phyloP scores from a whole-genome alignment of 805 yeast species.

The Zygosaccharomyces siamensis region DNA sequence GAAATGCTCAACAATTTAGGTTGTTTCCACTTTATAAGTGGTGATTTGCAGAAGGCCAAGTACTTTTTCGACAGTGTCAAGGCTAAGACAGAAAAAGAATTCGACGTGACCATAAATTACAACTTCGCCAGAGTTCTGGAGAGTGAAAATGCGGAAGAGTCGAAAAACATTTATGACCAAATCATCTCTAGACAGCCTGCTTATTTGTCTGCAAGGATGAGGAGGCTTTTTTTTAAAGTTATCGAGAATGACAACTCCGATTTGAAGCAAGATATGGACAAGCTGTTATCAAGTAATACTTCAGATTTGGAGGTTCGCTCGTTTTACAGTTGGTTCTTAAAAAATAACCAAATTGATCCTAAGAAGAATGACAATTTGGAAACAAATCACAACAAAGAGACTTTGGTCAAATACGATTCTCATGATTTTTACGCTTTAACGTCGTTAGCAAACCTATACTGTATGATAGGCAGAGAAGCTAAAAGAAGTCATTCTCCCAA shows the following conservation, averaged over 20 bases:
- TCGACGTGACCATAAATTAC: conserved; percentile 49
- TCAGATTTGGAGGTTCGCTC: conserved; percentile 80
- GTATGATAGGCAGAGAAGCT: conserved; percentile 72
- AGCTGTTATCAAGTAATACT: conserved; percentile 49
- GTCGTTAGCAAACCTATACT: conserved; percentile 84
- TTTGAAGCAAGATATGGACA: conserved; percentile 36
- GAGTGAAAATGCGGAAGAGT: conserved; percentile 29
- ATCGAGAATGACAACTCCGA: conserved; percentile 35
- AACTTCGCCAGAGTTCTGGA: conserved; percentile 78
- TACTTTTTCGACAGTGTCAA: conserved; percentile 49
- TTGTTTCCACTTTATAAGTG: conserved; percentile 67
- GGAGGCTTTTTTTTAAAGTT: conserved; percentile 60
- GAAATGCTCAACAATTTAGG: conserved; percentile 80
- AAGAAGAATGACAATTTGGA: conserved; percentile 55
- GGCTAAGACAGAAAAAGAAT: conserved; percentile 22
- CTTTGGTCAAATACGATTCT: conserved; percentile 73
- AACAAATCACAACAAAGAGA: conserved; percentile 75
- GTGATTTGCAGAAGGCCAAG: conserved; percentile 54
- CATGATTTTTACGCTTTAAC: conserved; percentile 88
- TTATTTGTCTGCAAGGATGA: conserved; percentile 69
- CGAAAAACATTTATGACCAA: conserved; percentile 43
- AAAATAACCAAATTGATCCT: conserved; percentile 41
- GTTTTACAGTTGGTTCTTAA: conserved; percentile 85
- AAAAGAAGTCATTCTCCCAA: conserved; percentile 39
- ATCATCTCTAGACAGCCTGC: conserved; percentile 60